Evolutionary conservation across 1,284 basidiomycete species (phyloP).

Genomic region (Puccinia triticina): DNA sequence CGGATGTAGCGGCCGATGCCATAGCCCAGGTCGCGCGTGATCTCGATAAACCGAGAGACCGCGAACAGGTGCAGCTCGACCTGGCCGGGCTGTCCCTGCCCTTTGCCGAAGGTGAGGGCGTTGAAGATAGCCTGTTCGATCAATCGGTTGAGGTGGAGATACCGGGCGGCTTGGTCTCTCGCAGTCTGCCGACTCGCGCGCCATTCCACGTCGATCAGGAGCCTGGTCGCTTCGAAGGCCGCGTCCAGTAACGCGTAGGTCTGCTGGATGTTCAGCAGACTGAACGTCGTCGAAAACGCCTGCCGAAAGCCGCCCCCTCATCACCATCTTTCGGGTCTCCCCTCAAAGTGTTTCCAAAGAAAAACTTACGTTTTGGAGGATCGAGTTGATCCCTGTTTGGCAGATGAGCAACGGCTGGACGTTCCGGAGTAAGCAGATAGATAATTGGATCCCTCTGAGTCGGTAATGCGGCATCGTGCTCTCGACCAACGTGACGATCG

Average conservation of each 20-base stretch:
- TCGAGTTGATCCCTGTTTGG: constrained; percentile 40
- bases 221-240: constrained; percentile 3
- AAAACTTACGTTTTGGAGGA: constrained; percentile 32
- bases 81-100: background rate
- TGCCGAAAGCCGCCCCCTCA: background rate
- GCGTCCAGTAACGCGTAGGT: constrained; percentile 5
- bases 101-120: constrained; percentile 9
- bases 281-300: constrained; percentile 25
- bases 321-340: background rate
- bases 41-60: background rate
- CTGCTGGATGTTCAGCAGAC: constrained; percentile 27
- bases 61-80: background rate
- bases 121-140: constrained; percentile 16
- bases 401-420: constrained; percentile 14
- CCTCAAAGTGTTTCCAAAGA: background rate
- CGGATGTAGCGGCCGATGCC: constrained; percentile 29
- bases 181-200: background rate
- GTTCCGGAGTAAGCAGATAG: constrained; percentile 17
- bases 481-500: constrained; percentile 38
- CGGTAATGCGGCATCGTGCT: constrained; percentile 12
- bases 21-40: constrained; percentile 13
- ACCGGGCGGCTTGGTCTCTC: constrained; percentile 21
- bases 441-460: constrained; percentile 32
- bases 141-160: constrained; percentile 9
- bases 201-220: constrained; percentile 24